Percentiles rank a stretch among this genome's conserved stretches.
Conservation (phyloP, 129 eudicot genomes). For the Chrysanthemum makinoi region DNA sequence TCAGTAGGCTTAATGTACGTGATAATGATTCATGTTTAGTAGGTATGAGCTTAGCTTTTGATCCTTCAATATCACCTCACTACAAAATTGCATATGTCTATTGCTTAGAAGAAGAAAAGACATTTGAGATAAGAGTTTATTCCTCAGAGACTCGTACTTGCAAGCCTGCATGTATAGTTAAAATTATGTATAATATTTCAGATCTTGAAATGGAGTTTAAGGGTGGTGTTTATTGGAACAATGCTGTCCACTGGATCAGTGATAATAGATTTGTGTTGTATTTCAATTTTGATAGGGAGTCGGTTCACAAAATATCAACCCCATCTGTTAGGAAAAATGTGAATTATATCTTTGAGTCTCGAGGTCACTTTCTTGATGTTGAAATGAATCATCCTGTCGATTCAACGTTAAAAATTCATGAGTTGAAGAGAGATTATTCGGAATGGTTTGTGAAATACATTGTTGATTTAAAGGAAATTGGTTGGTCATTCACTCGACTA, state of each 20-base stretch:
- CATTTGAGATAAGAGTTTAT: background rate
- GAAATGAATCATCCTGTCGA: background rate
- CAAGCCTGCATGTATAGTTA: background rate
- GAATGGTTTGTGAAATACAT: background rate
- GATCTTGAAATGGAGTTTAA: background rate
- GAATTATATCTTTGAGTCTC: background rate
- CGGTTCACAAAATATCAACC: background rate
- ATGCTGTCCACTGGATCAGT: constrained; percentile 3
- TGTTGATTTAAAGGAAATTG: background rate
- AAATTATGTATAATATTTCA: no score
- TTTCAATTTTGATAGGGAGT: background rate
- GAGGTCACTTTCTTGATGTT: background rate
- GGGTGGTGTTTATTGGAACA: constrained; percentile 3
- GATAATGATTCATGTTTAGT: background rate
- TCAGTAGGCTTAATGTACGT: background rate
- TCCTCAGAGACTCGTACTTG: constrained; percentile 1
- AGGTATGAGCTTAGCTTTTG: constrained; percentile 1
- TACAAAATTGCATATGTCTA: background rate
- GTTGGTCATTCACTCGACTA: background rate
- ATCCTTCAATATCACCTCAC: background rate
- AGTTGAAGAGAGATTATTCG: constrained; percentile 6
- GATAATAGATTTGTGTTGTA: background rate
- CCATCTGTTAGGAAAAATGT: no score
- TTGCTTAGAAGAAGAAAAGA: background rate
- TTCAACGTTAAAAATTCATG: background rate